Evolutionary conservation across 148 eudicot genomes (phyloP).

Genomic region (Drosera capensis): DNA sequence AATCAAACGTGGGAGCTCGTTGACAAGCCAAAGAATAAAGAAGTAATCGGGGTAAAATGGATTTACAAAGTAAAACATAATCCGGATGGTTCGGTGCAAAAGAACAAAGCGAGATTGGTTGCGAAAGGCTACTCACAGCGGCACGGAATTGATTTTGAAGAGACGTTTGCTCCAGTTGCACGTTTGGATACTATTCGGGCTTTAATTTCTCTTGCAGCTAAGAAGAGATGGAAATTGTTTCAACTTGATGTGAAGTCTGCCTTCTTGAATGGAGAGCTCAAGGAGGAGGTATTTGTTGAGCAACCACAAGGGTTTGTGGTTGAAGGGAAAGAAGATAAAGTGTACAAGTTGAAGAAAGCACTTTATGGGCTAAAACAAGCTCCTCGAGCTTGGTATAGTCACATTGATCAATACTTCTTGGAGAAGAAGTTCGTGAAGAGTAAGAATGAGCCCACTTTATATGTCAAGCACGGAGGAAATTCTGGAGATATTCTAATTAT

Average conservation of each 20-base stretch:
- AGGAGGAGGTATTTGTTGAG: constrained; percentile 1
- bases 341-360: neutral
- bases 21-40: neutral
- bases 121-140: neutral
- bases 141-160: neutral
- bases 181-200: neutral
- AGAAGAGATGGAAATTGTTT: neutral
- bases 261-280: neutral
- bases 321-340: neutral
- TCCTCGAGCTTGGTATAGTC: neutral
- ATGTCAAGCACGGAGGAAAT: neutral
- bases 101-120: constrained; percentile 1
- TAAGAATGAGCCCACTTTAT: neutral
- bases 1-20: constrained; percentile 6
- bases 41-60: constrained; percentile 5
- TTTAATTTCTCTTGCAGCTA: neutral
- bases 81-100: constrained; percentile 1
- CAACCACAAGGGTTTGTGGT: constrained; percentile 1
- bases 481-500: neutral
- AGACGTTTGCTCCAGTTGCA: neutral
- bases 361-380: no score
- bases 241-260: constrained; percentile 3
- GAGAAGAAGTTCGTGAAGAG: neutral
- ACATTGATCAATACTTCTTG: neutral
- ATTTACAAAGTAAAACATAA: constrained; percentile 1